These are phyloP conservation scores for Chlamydomonas schloesseri DNA, from an alignment of 139 green algal genomes.

Conservation along the genomic window DNA sequence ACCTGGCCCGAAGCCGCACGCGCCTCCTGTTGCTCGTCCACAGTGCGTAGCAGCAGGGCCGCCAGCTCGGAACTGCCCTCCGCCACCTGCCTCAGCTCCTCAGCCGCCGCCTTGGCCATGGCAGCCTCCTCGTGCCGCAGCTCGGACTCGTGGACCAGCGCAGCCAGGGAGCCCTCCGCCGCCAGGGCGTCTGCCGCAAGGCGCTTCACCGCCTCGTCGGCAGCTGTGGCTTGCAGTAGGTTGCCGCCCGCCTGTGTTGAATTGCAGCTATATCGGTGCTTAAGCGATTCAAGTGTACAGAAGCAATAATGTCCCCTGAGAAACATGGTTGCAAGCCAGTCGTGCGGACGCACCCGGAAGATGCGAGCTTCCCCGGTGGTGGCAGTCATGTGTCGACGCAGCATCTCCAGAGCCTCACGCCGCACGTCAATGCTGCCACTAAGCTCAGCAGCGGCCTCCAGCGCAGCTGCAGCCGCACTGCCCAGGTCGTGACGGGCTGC, in stretches of 20 bases:
- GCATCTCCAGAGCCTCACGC: background rate
- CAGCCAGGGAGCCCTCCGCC: background rate
- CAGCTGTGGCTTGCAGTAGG: slow-evolving; percentile 3
- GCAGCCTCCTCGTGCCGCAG: slow-evolving; percentile 11
- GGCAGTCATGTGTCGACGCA: background rate
- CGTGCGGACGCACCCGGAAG: slow-evolving; percentile 11
- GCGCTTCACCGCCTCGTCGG: slow-evolving; percentile 8
- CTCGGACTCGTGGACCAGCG: background rate
- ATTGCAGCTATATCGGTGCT: too few species aligned
- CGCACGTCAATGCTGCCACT: background rate
- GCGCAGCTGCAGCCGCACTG: background rate
- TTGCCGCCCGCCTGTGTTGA: slow-evolving; percentile 11
- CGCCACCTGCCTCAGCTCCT: slow-evolving; percentile 24
- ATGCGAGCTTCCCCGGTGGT: background rate
- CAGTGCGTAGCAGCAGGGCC: background rate
- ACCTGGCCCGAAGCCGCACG: background rate
- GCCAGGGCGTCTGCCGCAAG: slow-evolving; percentile 11
- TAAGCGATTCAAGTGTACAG: too few species aligned
- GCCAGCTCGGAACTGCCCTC: slow-evolving; percentile 10
- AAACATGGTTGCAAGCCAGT: too few species aligned
- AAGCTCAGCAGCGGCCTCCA: background rate
- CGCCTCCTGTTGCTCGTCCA: slow-evolving; percentile 16
- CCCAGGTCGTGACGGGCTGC: slow-evolving; percentile 10
- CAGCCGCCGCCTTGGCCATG: background rate
- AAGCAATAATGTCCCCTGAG: too few species aligned